Evolutionary conservation across 805 yeast genomes (phyloP).

Genomic region (Candida vartiovaarae): DNA sequence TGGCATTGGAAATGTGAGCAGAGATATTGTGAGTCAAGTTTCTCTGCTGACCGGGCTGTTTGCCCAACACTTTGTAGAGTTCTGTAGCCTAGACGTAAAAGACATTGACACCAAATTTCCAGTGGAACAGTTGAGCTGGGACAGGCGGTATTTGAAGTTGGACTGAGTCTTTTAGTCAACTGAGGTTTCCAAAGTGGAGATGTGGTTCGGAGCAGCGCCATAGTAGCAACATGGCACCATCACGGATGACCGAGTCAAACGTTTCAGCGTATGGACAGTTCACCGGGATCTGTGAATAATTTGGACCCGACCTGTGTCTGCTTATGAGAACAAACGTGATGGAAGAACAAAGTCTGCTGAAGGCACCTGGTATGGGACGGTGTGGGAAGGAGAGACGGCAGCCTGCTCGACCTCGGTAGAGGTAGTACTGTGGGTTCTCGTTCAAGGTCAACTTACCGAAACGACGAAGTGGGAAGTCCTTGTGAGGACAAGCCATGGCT

Average conservation of each 20-base stretch:
- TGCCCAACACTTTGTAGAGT: conserved; percentile 68
- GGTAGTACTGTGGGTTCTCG: conserved; percentile 76
- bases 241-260: conserved; percentile 70
- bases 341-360: conserved; percentile 82
- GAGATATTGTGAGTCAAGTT: conserved; percentile 81
- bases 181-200: conserved; percentile 39
- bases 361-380: conserved; percentile 76
- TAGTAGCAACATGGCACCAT: conserved; percentile 79
- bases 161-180: conserved; percentile 22
- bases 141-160: conserved; percentile 46
- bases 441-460: conserved; percentile 75
- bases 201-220: conserved; percentile 73
- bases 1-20: conserved; percentile 62
- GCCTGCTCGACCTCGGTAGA: conserved; percentile 85
- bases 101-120: conserved; percentile 61
- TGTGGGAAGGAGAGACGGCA: conserved; percentile 79
- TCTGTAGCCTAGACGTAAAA: conserved; percentile 76
- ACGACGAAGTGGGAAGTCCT: conserved; percentile 77
- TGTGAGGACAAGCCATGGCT: conserved; percentile 85
- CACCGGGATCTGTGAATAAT: conserved; percentile 82
- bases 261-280: conserved; percentile 67
- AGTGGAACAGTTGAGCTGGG: conserved; percentile 78
- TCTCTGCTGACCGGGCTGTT: conserved; percentile 74
- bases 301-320: conserved; percentile 73
- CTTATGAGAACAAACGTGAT: conserved; percentile 73